A percentile compares a stretch with the other conserved stretches of the same genome.
phyloP scores from a whole-genome alignment of 2,329 filamentous ascomycete genomes.

The Pseudocercospora vitis region DNA sequence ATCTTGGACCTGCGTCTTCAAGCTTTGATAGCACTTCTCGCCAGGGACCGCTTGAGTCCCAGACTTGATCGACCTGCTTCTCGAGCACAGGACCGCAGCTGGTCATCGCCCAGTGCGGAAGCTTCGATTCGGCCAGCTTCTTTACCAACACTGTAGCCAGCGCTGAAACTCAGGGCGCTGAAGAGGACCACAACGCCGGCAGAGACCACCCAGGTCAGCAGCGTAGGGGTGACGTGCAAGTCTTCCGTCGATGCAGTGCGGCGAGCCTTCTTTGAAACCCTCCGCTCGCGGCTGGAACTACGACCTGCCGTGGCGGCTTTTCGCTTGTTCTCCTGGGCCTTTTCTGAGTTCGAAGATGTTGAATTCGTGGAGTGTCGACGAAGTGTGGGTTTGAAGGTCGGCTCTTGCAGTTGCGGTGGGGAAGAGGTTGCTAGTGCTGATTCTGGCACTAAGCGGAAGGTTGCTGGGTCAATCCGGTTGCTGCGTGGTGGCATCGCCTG shows the following conservation, averaged over 20 bases:
- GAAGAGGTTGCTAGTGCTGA: slow-evolving; percentile 48
- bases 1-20: slow-evolving; percentile 15
- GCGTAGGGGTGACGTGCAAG: slow-evolving; percentile 54
- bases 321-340: slow-evolving; percentile 44
- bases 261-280: slow-evolving; percentile 47
- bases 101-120: slow-evolving; percentile 25
- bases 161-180: slow-evolving; percentile 64
- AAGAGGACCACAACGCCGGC: slow-evolving; percentile 65
- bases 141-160: slow-evolving; percentile 62
- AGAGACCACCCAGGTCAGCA: slow-evolving; percentile 66
- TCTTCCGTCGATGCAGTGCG: slow-evolving; percentile 35
- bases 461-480: slow-evolving; percentile 50
- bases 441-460: slow-evolving; percentile 61
- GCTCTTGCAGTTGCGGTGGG: slow-evolving; percentile 32
- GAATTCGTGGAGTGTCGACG: slow-evolving; percentile 34
- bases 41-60: slow-evolving; percentile 36
- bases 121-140: slow-evolving; percentile 42
- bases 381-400: slow-evolving; percentile 40
- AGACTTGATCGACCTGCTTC: slow-evolving; percentile 36
- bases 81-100: slow-evolving; percentile 33
- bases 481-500: slow-evolving; percentile 28
- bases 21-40: slow-evolving; percentile 35
- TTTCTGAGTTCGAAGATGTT: slow-evolving; percentile 32
- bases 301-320: slow-evolving; percentile 42
- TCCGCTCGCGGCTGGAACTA: slow-evolving; percentile 47